Evolutionary conservation across 441 rosid species (phyloP), one percentile per base, ranked within the genome.

Genomic region (Bruguiera hainesii): DNA sequence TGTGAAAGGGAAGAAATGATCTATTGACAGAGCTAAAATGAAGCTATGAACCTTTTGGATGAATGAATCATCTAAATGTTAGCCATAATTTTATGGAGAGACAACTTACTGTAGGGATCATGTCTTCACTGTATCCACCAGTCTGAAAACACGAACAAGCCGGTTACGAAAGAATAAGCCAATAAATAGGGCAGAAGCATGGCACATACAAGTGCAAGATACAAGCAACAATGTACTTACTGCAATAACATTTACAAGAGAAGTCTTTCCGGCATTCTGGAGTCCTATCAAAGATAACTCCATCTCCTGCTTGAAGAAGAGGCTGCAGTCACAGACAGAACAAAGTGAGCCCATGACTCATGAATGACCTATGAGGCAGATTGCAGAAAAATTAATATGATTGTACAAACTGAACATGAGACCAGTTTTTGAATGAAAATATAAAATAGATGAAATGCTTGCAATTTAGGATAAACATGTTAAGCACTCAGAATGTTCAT

Each of bases 211-310:
- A 9, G 28, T 55, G 58, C 58, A 55, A 55, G 25, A 8, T 55
- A 42, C 16, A 42, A 0, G 5, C 16, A 42, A 42, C 48, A 11
- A 10, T 35, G 59, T 59, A 86, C 99, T 85, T 75, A 94, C 99
- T 66, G 99, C 96, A 64, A 95, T 79, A 61, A 89, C 82, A 82
- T 90, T 95, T 59, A 91, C 98, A 35, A 95, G 96, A 57, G 99
- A 95, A 13, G 98, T 95, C 78, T 95, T 95, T 33, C 99, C 99
- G 21, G 96, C 98, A 86, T 95, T 95, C 61, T 95, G 99, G 64
- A 95, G 96, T 16, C 99, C 99, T 21, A 95, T 84, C 5, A 95
- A 92, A 52, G 97, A 95, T 11, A 92, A 85, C 79, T 95, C 99
- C 99, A 95, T 92, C 77, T 95, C 98, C 82, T 90, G 97, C 82